Evolutionary conservation across 2,329 filamentous ascomycete genomes (phyloP).

Genomic region (Volutella citrinella): DNA sequence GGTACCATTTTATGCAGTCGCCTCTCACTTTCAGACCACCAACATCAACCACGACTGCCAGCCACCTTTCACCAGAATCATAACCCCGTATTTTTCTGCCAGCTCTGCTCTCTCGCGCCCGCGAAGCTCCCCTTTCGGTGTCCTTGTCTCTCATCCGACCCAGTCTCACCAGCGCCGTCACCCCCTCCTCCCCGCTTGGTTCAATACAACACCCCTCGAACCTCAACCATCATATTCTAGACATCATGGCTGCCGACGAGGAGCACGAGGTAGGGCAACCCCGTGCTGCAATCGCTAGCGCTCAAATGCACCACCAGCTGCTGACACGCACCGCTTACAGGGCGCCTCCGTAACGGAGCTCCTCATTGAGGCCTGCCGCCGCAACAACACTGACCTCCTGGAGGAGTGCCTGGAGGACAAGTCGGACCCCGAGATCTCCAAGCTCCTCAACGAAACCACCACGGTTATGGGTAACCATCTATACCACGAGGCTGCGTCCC

Average conservation of each 20-base stretch:
- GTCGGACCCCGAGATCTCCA: slow-evolving; percentile 63
- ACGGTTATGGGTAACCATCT: slow-evolving; percentile 86
- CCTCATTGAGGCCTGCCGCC: slow-evolving; percentile 87
- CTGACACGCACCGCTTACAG: slow-evolving; percentile 38
- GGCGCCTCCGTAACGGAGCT: slow-evolving; percentile 83
- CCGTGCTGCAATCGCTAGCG: no score
- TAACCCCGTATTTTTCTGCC: slow-evolving; percentile 7
- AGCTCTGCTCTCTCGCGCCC: slow-evolving; percentile 1
- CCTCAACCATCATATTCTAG: background rate
- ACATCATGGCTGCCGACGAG: slow-evolving; percentile 29
- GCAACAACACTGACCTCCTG: slow-evolving; percentile 87
- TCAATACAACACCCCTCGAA: background rate
- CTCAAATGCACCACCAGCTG: no score
- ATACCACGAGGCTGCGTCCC: slow-evolving; percentile 82
- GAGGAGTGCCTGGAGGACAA: slow-evolving; percentile 66
- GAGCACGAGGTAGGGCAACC: slow-evolving; percentile 32
- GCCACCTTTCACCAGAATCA: slow-evolving; percentile 11
- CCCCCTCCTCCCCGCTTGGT: background rate
- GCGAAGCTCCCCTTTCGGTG: background rate
- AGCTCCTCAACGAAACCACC: slow-evolving; percentile 80
- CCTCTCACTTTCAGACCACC: no score
- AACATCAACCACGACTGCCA: slow-evolving; percentile 13
- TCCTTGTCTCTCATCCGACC: slow-evolving; percentile 2
- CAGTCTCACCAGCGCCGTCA: slow-evolving; percentile 15
- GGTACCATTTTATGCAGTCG: no score